Conservation (phyloP, 257 asterid genomes). For the Plectranthus barbatus region DNA sequence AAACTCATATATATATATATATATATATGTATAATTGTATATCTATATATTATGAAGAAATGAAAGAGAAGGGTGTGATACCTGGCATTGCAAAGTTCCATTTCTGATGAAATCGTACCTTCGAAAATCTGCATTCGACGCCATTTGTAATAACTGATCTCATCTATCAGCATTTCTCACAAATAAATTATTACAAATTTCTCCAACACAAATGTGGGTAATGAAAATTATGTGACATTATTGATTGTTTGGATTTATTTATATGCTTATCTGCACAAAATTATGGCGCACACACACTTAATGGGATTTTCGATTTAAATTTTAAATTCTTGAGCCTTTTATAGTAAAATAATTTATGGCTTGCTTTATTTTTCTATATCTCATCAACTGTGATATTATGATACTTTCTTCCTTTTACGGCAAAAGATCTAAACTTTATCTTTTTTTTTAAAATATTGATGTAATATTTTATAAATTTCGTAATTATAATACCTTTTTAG, state of each 20-base stretch:
- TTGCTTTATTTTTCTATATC: background rate
- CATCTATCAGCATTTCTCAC: background rate
- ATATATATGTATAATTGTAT: no score
- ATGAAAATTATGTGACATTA: background rate
- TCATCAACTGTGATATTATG: background rate
- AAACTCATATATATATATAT: no score
- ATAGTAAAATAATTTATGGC: background rate
- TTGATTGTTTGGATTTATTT: background rate
- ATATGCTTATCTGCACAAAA: background rate
- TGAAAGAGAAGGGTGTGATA: background rate
- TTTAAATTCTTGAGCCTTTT: conserved; percentile 6
- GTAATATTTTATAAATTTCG: no score
- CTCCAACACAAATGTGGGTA: background rate
- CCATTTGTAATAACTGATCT: background rate
- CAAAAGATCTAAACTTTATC: background rate
- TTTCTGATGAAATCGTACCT: background rate
- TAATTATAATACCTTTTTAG: no score
- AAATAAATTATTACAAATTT: background rate
- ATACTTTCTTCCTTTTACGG: background rate
- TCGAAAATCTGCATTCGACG: background rate
- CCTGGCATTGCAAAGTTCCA: conserved; percentile 5
- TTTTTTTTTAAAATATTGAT: no score
- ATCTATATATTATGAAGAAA: no score
- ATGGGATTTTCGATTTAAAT: background rate
- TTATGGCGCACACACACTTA: background rate